These are phyloP conservation scores for Irpex rosettiformis DNA, from an alignment of 1,284 basidiomycete species.

Conservation along the genomic window DNA sequence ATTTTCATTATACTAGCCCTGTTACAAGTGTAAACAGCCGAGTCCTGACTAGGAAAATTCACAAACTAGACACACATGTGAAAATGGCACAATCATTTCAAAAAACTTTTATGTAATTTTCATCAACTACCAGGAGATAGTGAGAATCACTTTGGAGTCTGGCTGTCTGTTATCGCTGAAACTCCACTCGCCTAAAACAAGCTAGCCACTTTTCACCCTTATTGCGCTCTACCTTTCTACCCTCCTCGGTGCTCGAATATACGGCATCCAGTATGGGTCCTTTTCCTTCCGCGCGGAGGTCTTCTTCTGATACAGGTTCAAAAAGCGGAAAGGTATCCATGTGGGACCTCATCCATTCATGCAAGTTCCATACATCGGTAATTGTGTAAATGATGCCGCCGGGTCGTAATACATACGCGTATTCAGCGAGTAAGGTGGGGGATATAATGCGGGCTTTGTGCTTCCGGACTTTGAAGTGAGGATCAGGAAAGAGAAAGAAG, in stretches of 20 bases:
- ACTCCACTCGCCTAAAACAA: slow-evolving; percentile 73
- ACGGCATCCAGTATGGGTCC: slow-evolving; percentile 80
- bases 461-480: slow-evolving; percentile 97
- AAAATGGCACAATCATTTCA: too few relatives aligned
- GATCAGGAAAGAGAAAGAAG: slow-evolving; percentile 99
- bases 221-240: slow-evolving; percentile 95
- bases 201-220: slow-evolving; percentile 87
- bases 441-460: slow-evolving; percentile 99
- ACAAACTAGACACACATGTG: too few relatives aligned
- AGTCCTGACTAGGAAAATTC: too few relatives aligned
- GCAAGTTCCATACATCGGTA: slow-evolving; percentile 93
- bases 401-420: slow-evolving; percentile 89
- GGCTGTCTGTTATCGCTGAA: too few relatives aligned
- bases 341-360: slow-evolving; percentile 95
- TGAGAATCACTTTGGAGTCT: too few relatives aligned
- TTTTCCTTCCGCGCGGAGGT: slow-evolving; percentile 68
- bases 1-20: too few relatives aligned
- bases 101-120: too few relatives aligned
- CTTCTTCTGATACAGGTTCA: slow-evolving; percentile 71
- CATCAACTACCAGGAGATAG: too few relatives aligned
- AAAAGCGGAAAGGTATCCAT: slow-evolving; percentile 87
- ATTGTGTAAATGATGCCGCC: slow-evolving; percentile 97
- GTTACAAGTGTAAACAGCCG: too few relatives aligned
- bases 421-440: slow-evolving; percentile 89
- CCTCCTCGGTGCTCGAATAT: slow-evolving; percentile 88